phyloP scores from a whole-genome alignment of 306 rosid species.

The Herpetospermum pedunculosum region DNA sequence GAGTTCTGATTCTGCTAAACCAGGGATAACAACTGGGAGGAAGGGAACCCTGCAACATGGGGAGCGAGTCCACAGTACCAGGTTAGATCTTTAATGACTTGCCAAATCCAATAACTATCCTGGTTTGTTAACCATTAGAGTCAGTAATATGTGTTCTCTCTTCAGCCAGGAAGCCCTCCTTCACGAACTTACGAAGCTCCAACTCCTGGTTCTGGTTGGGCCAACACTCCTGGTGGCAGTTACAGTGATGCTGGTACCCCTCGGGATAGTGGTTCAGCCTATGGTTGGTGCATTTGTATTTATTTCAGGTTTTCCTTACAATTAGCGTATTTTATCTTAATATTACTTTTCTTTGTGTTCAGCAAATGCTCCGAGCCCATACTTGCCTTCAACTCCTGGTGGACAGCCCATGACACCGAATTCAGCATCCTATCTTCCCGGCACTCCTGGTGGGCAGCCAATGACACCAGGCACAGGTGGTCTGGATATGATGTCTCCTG shows the following conservation, averaged over 20 bases:
- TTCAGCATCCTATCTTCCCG: constrained; percentile 91
- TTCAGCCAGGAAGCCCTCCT: constrained; percentile 94
- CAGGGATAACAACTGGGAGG: constrained; percentile 98
- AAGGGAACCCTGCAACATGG: constrained; percentile 97
- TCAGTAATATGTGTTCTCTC: background rate
- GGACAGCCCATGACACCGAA: constrained; percentile 99
- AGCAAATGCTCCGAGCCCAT: constrained; percentile 99
- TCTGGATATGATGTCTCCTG: constrained; percentile 94
- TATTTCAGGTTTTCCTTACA: background rate
- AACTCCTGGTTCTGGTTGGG: constrained; percentile 99
- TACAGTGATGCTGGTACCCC: constrained; percentile 98
- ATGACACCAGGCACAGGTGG: constrained; percentile 99
- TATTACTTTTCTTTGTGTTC: constrained; percentile 21
- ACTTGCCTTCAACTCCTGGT: constrained; percentile 98
- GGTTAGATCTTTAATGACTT: constrained; percentile 27
- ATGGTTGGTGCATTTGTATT: constrained; percentile 31
- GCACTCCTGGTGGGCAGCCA: constrained; percentile 99
- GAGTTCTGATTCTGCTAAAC: constrained; percentile 15
- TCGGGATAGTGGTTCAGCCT: constrained; percentile 49
- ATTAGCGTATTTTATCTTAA: background rate
- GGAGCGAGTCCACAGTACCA: constrained; percentile 90
- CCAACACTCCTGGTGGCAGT: constrained; percentile 81
- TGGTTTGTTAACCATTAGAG: background rate
- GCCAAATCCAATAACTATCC: background rate
- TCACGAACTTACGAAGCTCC: constrained; percentile 94